These are phyloP conservation scores for Ganoderma boninense DNA, from an alignment of 1,284 basidiomycete genomes.

Conservation along the genomic window DNA sequence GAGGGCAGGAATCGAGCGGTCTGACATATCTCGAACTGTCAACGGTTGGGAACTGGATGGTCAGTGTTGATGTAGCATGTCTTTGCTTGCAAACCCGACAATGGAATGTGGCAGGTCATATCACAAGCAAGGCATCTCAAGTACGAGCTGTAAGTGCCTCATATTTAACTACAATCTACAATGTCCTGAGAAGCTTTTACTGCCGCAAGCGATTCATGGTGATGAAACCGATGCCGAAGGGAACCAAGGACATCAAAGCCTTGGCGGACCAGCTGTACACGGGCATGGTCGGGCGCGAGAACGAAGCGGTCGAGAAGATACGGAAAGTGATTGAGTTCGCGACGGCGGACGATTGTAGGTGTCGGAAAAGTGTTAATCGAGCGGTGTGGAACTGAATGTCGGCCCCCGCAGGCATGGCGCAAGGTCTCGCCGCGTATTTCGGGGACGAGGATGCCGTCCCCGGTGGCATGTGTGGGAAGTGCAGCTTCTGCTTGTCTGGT, in stretches of 20 bases:
- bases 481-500: constrained; percentile 54
- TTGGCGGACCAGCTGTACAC: constrained; percentile 48
- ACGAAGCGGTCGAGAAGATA: constrained; percentile 53
- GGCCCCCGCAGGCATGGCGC: constrained; percentile 49
- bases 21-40: constrained; percentile 47
- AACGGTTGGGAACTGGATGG: constrained; percentile 50
- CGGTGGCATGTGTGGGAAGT: constrained; percentile 51
- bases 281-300: constrained; percentile 51
- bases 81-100: not conserved
- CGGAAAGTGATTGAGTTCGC: constrained; percentile 53
- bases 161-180: not conserved
- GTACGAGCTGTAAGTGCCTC: constrained; percentile 47
- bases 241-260: constrained; percentile 44
- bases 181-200: not conserved
- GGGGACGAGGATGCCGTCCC: constrained; percentile 54
- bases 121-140: constrained; percentile 51
- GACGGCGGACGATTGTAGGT: constrained; percentile 54
- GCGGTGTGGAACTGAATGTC: not conserved
- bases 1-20: constrained; percentile 43
- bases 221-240: constrained; percentile 48
- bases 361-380: not conserved
- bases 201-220: constrained; percentile 48
- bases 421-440: constrained; percentile 55
- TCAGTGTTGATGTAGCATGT: constrained; percentile 18
- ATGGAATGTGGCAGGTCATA: constrained; percentile 37